phyloP scores from a whole-genome alignment of 768 basidiomycete genomes.

The Scleroderma citrinum region DNA sequence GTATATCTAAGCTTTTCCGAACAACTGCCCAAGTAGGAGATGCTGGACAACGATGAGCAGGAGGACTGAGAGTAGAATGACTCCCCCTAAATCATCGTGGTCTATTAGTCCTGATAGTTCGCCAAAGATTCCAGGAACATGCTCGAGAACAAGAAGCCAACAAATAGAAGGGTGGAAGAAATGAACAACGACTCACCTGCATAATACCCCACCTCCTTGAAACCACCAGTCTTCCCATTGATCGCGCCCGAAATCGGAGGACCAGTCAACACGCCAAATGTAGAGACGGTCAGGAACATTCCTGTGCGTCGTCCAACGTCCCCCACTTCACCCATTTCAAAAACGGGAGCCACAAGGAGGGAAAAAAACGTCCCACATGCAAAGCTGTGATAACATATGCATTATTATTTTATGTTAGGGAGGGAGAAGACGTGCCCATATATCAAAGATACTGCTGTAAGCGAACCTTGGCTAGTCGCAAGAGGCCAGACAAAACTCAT shows the following conservation, averaged over 20 bases:
- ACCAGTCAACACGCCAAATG: constrained; percentile 59
- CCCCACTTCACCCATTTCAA: constrained; percentile 51
- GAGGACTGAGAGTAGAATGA: not conserved
- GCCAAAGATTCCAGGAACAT: too few species aligned
- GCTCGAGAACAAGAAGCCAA: too few species aligned
- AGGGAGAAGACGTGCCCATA: constrained; percentile 50
- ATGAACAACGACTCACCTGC: too few species aligned
- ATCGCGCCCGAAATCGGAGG: constrained; percentile 75
- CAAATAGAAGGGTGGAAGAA: too few species aligned
- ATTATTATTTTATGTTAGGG: not conserved
- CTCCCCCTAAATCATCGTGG: constrained; percentile 9
- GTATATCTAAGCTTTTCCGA: not conserved
- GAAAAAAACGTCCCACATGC: constrained; percentile 58
- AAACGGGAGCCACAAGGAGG: constrained; percentile 49
- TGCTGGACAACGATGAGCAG: not conserved
- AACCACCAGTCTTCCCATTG: constrained; percentile 46
- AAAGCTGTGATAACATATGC: constrained; percentile 32
- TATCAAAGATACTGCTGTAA: constrained; percentile 49
- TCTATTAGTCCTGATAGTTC: too few species aligned
- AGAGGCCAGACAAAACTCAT: constrained; percentile 72
- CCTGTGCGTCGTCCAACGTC: constrained; percentile 65
- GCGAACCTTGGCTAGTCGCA: constrained; percentile 34
- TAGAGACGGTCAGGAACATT: constrained; percentile 54
- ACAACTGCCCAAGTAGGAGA: not conserved
- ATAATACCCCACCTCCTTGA: constrained; percentile 16